Base-by-base conservation (phyloP, 345 rosid genomes). In the Cardamine chenopodiifolia region DNA sequence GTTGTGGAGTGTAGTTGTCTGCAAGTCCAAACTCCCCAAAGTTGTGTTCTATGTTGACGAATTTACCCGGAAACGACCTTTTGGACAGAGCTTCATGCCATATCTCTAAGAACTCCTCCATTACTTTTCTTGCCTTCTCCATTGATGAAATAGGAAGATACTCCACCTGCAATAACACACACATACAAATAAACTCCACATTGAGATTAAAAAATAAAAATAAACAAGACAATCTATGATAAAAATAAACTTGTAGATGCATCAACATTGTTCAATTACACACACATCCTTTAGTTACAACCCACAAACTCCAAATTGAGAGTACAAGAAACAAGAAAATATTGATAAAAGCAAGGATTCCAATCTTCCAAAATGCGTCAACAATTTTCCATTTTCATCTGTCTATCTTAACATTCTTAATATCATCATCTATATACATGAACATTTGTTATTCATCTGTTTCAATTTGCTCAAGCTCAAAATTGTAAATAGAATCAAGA, bases 131-230 rank as follows among this genome's bases (percentile, higher is more conserved):
- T 12, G 91, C 79, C 76, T 85, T 90, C 63, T 92, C 97, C 54
- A 92, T 75, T 14, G 96, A 95, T 35, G 94, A 92, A 59, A 89
- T 77, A 1, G 97, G 94, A 66, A 92, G 91, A 81, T 95, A 95
- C 85, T 92, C 97, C 74, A 92, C 87, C 98, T 92, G 75, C 4
- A 79, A 85, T 1, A 7, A 77, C 17, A 62, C 39, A 25, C 35
- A 70, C 29, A 76, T 37, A 37, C 14, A 37, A 35, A 66, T 28
- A 22, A 49, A 15, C 19, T 63, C 42, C 11, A 49, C 19, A 12
- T 6, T 11, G 6, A 55, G 31, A 32, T 13, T 25, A 26, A 35
- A 58, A 4, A 31, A 1, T 6, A 6, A 31, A 25, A 1, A 25
- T 25, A 25, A 26, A 26, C 28, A 26, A 26, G n/a, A 26, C 28